Base-by-base conservation (phyloP, 2,329 filamentous ascomycete species). In the Aspergillus sp. region DNA sequence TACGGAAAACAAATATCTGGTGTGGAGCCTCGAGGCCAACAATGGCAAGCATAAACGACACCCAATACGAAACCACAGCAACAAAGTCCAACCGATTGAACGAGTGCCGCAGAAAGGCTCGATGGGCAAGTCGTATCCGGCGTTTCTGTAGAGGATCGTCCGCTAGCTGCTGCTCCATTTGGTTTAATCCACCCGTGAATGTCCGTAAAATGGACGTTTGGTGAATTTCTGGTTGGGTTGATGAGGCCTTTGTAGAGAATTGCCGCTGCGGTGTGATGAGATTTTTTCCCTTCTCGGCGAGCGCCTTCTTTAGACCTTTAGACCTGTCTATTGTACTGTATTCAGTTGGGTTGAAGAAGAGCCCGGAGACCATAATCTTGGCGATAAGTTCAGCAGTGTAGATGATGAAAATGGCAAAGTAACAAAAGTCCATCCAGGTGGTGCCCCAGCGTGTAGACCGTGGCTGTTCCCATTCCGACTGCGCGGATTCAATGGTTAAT, bases 61-160 rank as follows among this genome's bases (percentile, higher is more conserved):
- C 89, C 95, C 95, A 99, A 77, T 93, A 99, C 0, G 94, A 90
- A n/a, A 95, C 83, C 7, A 99, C 91, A 1, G 95, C 96, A 57
- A 99, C 82, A 76, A 98, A 97, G 75, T 99, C 95, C 11, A 98
- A 84, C 56, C 95, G 87, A 74, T 98, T 98, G 80, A 99, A 99
- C 0, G 92, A 93, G 76, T 99, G 95, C 17, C 95, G 88, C 59
- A 99, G 80, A 76, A 97, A 98, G 1, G 95, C 96, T 64, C 95
- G 87, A 57, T 95, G 89, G 17, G 96, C 94, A 58, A 99, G 84
- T 66, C 96, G 90, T 68, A 90, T 85, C 63, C 94, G 89, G 74
- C 95, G 92, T 68, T 93, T 91, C 65, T 96, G 81, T 84, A 91
- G 66, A 83, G 83, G 71, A 83, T 95, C 77, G 79, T 86, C 75